Evolutionary conservation across 805 yeast genomes (phyloP).

Genomic region (Tetrapisispora namnaoensis): DNA sequence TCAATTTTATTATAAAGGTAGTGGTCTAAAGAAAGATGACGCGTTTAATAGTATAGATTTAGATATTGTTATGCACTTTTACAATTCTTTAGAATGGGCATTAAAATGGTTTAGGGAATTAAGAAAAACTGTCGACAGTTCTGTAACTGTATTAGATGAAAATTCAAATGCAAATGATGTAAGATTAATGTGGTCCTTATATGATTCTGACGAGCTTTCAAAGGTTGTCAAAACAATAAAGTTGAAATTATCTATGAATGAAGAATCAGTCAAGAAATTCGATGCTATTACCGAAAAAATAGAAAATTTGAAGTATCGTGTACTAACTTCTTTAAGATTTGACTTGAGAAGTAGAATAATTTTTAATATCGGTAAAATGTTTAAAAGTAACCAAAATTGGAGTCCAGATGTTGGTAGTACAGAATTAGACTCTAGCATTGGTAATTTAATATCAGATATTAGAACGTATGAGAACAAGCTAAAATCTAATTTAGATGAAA

Average conservation of each 20-base stretch:
- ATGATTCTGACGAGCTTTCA: conserved; percentile 26
- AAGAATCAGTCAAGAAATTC: conserved; percentile 12
- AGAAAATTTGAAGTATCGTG: conserved; percentile 9
- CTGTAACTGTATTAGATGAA: conserved; percentile 1
- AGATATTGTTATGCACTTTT: conserved; percentile 41
- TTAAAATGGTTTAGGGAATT: conserved; percentile 50
- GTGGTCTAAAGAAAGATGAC: conserved; percentile 37
- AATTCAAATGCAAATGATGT: conserved; percentile 24
- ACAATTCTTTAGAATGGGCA: conserved; percentile 48
- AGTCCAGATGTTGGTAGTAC: conserved; percentile 23
- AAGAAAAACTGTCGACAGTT: conserved; percentile 31
- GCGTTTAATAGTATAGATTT: conserved; percentile 44
- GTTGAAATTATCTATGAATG: conserved; percentile 15
- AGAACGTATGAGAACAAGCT: conserved; percentile 22
- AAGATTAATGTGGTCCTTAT: conserved; percentile 33
- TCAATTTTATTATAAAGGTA: conserved; percentile 21
- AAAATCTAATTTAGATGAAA: conserved; percentile 13
- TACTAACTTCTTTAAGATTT: conserved; percentile 21
- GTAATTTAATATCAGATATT: conserved; percentile 21
- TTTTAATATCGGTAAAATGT: conserved; percentile 20
- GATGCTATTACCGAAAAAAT: conserved; percentile 14
- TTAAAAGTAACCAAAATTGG: conserved; percentile 22
- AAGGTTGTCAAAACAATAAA: conserved; percentile 9
- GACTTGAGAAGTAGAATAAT: conserved; percentile 25
- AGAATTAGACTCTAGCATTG: conserved; percentile 22